Base-by-base conservation (phyloP, 495 filamentous ascomycete species). In the Penicillium odoratum region DNA sequence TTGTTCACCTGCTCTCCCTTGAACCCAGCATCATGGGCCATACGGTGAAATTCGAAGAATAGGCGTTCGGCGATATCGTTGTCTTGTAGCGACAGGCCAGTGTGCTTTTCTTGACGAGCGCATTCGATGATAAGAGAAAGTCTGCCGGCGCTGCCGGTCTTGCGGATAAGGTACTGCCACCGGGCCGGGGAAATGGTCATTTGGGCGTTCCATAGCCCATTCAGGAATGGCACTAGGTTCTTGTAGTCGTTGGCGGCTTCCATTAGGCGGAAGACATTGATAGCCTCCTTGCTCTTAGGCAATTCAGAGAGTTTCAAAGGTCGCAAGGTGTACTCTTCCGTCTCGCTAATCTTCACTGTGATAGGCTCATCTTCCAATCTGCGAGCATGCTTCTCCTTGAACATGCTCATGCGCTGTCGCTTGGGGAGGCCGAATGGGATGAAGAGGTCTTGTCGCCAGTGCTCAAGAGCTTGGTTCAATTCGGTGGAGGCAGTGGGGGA, bases 381-480 rank as follows among this genome's bases (percentile, higher is more conserved):
- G 47, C 77, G 69, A 59, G 79, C 71, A 64, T 85, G 77, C 45
- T 73, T 78, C 31, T 64, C 43, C 28, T 74, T 73, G 75, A 78
- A 83, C 53, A 89, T 73, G 47, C 80, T 77, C 48, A 77, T 77
- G 60, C 75, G 77, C 61, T 89, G 85, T 3, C 72, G 73, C 11
- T 57, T 49, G n/a, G 74, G 63, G 3, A 93, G 82, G 61, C 84
- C 83, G 7, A 72, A 62, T 1, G 88, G 86, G 13, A 91, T 78
- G 69, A 93, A 84, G 65, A 88, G 72, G 47, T 85, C 77, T 56
- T 80, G 63, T 56, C 86, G 85, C 70, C 88, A 81, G n/a, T 63
- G 74, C 53, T 68, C 56, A 56, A 88, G 80, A 29, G 76, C 67
- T 40, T 70, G 56, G 59, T 85, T 74, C 54, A 87, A 72, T 62